These are phyloP conservation scores for Rhodomyrtus psidioides DNA, from an alignment of 441 rosid genomes.

Conservation along the genomic window DNA sequence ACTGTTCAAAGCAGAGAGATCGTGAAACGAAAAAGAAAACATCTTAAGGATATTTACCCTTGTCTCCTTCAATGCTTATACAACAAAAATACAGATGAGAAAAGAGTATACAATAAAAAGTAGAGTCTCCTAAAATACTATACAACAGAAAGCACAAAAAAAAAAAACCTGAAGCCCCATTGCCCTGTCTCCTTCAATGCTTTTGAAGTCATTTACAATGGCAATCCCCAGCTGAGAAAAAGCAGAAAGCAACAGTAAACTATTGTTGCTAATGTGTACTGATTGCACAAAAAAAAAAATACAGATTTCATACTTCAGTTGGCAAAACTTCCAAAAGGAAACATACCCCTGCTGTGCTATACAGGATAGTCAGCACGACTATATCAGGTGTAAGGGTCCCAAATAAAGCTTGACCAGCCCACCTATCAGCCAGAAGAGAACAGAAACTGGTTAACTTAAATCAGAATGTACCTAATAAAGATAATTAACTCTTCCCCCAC, in stretches of 20 bases:
- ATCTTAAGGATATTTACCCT: not conserved
- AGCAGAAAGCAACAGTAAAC: not conserved
- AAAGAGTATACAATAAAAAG: too few relatives aligned
- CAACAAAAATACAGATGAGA: too few relatives aligned
- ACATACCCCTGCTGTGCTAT: constrained; percentile 94
- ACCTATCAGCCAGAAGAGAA: constrained; percentile 40
- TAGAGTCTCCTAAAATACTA: not conserved
- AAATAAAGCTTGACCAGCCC: constrained; percentile 98
- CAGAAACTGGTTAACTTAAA: not conserved
- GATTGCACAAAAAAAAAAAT: not conserved
- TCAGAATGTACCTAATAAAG: not conserved
- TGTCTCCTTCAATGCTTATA: too few relatives aligned
- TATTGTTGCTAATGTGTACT: not conserved
- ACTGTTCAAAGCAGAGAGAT: constrained; percentile 32
- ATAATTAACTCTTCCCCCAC: not conserved
- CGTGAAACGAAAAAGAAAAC: not conserved
- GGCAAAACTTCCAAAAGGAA: not conserved
- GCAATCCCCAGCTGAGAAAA: constrained; percentile 77
- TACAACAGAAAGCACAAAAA: not conserved
- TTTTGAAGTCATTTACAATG: constrained; percentile 96
- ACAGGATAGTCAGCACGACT: constrained; percentile 81
- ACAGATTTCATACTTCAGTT: not conserved
- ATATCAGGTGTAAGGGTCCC: constrained; percentile 93
- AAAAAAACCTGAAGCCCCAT: constrained; percentile 91
- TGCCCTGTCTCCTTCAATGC: constrained; percentile 93